Evolutionary conservation across 192 early-diverging fungal species (phyloP).

Genomic region (Dissophora ornata): DNA sequence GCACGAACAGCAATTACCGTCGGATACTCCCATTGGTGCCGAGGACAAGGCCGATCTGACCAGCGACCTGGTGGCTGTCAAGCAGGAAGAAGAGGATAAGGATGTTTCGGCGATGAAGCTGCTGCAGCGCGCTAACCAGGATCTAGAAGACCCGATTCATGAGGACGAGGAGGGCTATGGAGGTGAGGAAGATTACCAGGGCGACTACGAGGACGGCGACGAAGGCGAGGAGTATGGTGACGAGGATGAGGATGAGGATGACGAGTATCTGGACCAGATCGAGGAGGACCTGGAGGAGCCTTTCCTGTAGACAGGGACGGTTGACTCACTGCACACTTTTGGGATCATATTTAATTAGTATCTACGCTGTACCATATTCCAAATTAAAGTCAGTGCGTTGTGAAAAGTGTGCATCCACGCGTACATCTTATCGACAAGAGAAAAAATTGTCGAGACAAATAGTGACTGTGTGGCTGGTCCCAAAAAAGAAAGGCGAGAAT

Average conservation of each 20-base stretch:
- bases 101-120: slow-evolving; percentile 21
- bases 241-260: slow-evolving; percentile 38
- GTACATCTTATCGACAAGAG: too few species aligned
- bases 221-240: slow-evolving; percentile 49
- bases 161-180: slow-evolving; percentile 25
- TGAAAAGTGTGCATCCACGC: background rate
- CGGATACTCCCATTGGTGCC: too few species aligned
- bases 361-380: too few species aligned
- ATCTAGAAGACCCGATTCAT: slow-evolving; percentile 7
- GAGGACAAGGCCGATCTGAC: slow-evolving; percentile 18
- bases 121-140: slow-evolving; percentile 8
- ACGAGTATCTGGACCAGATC: slow-evolving; percentile 46
- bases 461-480: slow-evolving; percentile 30
- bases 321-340: too few species aligned
- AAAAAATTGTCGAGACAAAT: too few species aligned
- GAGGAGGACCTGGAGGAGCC: slow-evolving; percentile 38
- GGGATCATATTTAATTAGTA: too few species aligned
- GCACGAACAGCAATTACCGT: slow-evolving; percentile 12
- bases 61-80: slow-evolving; percentile 23
- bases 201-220: slow-evolving; percentile 55
- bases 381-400: too few species aligned
- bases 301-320: slow-evolving; percentile 23
- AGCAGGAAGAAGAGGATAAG: slow-evolving; percentile 45
- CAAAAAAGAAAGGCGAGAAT: slow-evolving; percentile 11
- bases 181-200: slow-evolving; percentile 52